Evolutionary conservation across 306 rosid species (phyloP).

Genomic region (Cicer arietinum): DNA sequence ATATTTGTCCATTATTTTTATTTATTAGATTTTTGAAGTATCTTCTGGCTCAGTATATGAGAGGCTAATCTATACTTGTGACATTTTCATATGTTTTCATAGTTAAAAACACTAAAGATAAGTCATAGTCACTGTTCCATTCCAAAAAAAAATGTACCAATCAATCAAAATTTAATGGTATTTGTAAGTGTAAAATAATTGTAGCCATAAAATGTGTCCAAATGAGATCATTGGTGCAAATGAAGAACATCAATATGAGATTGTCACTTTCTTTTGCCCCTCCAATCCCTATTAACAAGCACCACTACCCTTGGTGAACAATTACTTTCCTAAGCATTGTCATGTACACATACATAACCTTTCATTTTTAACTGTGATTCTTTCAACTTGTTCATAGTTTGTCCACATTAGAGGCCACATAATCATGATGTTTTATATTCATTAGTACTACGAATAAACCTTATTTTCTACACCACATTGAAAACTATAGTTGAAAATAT

Average conservation of each 20-base stretch:
- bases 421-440: slow-evolving; percentile 35
- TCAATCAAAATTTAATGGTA: background rate
- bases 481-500: slow-evolving; percentile 31
- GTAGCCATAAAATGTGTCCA: slow-evolving; percentile 16
- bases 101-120: background rate
- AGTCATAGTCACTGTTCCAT: slow-evolving; percentile 1
- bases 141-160: background rate
- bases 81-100: background rate
- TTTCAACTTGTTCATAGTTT: slow-evolving; percentile 41
- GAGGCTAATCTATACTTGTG: background rate
- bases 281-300: slow-evolving; percentile 25
- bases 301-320: slow-evolving; percentile 12
- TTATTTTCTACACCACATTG: slow-evolving; percentile 8
- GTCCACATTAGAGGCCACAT: slow-evolving; percentile 44
- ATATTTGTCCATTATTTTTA: background rate
- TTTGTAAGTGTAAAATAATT: slow-evolving; percentile 12
- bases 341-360: slow-evolving; percentile 20
- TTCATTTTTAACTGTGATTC: slow-evolving; percentile 32
- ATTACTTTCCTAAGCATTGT: slow-evolving; percentile 23
- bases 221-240: slow-evolving; percentile 1
- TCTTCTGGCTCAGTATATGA: background rate
- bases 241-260: background rate
- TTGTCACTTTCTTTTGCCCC: slow-evolving; percentile 38
- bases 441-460: slow-evolving; percentile 38
- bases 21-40: background rate